These are phyloP conservation scores for Tetracentron sinense DNA, from an alignment of 164 flowering plant genomes.

Conservation along the genomic window DNA sequence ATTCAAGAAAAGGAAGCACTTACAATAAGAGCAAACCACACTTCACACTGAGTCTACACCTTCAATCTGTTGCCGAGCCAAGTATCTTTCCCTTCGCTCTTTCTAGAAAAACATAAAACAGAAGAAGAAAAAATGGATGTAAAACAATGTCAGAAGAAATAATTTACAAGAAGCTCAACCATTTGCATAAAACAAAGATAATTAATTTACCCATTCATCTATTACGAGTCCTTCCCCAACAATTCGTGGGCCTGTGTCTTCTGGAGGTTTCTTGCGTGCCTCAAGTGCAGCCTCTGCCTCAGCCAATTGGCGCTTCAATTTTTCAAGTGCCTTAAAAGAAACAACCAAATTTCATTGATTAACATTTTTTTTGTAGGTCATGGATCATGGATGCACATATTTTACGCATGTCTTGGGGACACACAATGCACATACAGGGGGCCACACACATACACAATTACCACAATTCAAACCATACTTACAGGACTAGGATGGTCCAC, in stretches of 20 bases:
- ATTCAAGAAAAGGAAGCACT: constrained; percentile 10
- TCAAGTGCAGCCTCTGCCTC: constrained; percentile 93
- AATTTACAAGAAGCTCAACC: background rate
- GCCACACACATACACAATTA: background rate
- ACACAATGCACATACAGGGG: background rate
- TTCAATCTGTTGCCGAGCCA: constrained; percentile 81
- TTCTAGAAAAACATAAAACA: constrained; percentile 37
- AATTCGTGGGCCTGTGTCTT: constrained; percentile 64
- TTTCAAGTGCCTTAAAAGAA: constrained; percentile 62
- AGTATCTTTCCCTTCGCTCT: constrained; percentile 82
- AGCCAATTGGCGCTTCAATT: constrained; percentile 75
- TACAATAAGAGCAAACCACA: constrained; percentile 5
- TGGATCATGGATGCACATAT: background rate
- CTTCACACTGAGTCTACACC: constrained; percentile 64
- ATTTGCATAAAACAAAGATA: background rate
- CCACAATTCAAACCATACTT: constrained; percentile 26
- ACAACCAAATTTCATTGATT: background rate
- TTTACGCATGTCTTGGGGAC: too few relatives aligned
- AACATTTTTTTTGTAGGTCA: too few relatives aligned
- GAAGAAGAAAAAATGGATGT: background rate
- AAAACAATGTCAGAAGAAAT: background rate
- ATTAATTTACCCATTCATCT: constrained; percentile 75
- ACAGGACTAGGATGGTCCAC: constrained; percentile 67
- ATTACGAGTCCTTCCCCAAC: constrained; percentile 96
- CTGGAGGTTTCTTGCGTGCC: constrained; percentile 77